These are phyloP conservation scores for Eucalyptus erythrocorys DNA, from an alignment of 345 rosid species.

Conservation along the genomic window DNA sequence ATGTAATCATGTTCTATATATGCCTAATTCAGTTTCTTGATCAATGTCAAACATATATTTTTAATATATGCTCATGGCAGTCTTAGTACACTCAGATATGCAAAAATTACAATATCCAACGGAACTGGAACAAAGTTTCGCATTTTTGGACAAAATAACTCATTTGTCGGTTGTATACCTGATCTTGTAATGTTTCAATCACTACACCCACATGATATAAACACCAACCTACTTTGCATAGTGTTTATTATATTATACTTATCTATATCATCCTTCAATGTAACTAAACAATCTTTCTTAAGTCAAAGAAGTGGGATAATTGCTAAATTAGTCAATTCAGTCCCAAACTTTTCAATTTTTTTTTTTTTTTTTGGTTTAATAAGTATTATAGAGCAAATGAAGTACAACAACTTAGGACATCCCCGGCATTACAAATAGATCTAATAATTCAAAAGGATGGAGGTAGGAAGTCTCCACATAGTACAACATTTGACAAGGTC, in stretches of 20 bases:
- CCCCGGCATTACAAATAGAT: no score
- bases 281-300: neutral
- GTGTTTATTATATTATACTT: neutral
- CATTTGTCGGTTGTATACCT: neutral
- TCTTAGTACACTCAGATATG: no score
- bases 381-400: no score
- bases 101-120: neutral
- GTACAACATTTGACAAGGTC: no score
- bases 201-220: neutral
- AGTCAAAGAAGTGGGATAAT: neutral
- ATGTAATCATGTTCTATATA: no score
- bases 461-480: no score
- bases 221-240: neutral
- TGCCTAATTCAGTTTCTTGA: neutral
- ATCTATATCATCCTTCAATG: neutral
- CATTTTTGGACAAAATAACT: neutral
- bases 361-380: no score
- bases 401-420: no score
- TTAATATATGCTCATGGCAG: no score
- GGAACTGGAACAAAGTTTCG: neutral
- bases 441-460: no score
- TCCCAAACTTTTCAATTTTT: no score
- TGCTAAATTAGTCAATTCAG: neutral
- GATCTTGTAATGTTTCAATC: neutral
- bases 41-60: neutral